Percentiles rank a stretch among this genome's conserved stretches.
These are phyloP conservation scores for Ascochyta koolunga DNA, from an alignment of 2,329 filamentous ascomycete genomes.

Conservation along the genomic window DNA sequence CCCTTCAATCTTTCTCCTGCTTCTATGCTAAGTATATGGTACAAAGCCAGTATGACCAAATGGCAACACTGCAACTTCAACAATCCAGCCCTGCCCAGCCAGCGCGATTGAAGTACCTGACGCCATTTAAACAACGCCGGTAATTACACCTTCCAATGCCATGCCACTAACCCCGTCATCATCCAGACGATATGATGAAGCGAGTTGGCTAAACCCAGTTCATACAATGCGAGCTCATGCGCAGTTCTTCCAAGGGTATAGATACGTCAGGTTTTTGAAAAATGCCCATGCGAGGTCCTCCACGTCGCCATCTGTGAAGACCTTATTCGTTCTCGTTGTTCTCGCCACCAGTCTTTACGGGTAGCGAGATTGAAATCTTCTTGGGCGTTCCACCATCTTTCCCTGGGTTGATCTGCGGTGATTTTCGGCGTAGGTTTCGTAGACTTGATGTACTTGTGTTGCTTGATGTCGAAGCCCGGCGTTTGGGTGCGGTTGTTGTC, in stretches of 20 bases:
- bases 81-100: not conserved
- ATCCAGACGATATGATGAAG: constrained; percentile 25
- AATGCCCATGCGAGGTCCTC: constrained; percentile 3
- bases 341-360: constrained; percentile 47
- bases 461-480: constrained; percentile 49
- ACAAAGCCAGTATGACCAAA: constrained; percentile 1
- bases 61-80: not conserved
- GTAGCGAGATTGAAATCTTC: constrained; percentile 50
- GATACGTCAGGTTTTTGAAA: constrained; percentile 24
- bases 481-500: constrained; percentile 50
- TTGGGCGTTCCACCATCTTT: constrained; percentile 51
- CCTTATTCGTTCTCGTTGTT: constrained; percentile 38
- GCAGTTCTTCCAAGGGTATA: constrained; percentile 44
- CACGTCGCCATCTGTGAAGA: not conserved
- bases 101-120: not conserved
- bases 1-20: not conserved
- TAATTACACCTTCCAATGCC: constrained; percentile 33
- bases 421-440: constrained; percentile 51
- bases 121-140: constrained; percentile 27
- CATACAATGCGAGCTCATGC: constrained; percentile 40
- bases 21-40: constrained; percentile 13
- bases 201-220: constrained; percentile 27
- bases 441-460: constrained; percentile 42
- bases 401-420: constrained; percentile 49
- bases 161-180: constrained; percentile 31